A percentile compares a stretch with the other conserved stretches of the same genome.
These are phyloP conservation scores for Lablab purpureus DNA, from an alignment of 306 rosid species.

Conservation along the genomic window DNA sequence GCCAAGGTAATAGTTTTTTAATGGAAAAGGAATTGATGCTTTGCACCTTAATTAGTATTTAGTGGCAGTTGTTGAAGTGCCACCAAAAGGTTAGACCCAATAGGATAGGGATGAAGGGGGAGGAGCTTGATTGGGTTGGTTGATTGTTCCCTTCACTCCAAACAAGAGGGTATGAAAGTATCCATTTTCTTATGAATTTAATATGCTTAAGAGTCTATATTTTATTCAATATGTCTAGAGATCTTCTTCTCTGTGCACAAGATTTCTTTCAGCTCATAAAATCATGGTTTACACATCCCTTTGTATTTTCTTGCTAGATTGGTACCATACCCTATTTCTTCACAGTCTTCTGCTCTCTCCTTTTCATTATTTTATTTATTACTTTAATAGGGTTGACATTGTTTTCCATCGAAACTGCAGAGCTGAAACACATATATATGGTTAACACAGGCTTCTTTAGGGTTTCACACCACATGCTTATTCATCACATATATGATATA, in stretches of 20 bases:
- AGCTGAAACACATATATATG: no score
- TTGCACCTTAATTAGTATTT: conserved; percentile 49
- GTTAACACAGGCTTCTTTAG: no score
- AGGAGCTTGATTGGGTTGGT: conserved; percentile 61
- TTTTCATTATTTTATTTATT: conserved; percentile 22
- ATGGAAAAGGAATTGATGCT: conserved; percentile 52
- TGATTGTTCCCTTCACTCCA: conserved; percentile 94
- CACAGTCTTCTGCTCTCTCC: conserved; percentile 30
- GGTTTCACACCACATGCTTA: no score
- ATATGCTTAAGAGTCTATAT: conserved; percentile 38
- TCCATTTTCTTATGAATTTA: conserved; percentile 46
- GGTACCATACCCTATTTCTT: conserved; percentile 47
- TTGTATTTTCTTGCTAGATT: conserved; percentile 37
- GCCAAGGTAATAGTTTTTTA: neutral
- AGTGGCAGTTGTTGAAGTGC: conserved; percentile 61
- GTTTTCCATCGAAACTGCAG: neutral
- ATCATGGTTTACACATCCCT: conserved; percentile 66
- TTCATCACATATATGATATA: no score
- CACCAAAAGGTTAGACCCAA: conserved; percentile 72
- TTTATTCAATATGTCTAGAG: conserved; percentile 52
- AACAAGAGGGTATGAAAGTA: conserved; percentile 72
- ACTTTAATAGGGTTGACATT: conserved; percentile 39
- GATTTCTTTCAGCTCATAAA: conserved; percentile 78
- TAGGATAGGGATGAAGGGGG: conserved; percentile 55
- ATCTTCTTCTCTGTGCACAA: conserved; percentile 75